phyloP scores from a whole-genome alignment of 2,329 filamentous ascomycete genomes.

The Aspergillus flavus region DNA sequence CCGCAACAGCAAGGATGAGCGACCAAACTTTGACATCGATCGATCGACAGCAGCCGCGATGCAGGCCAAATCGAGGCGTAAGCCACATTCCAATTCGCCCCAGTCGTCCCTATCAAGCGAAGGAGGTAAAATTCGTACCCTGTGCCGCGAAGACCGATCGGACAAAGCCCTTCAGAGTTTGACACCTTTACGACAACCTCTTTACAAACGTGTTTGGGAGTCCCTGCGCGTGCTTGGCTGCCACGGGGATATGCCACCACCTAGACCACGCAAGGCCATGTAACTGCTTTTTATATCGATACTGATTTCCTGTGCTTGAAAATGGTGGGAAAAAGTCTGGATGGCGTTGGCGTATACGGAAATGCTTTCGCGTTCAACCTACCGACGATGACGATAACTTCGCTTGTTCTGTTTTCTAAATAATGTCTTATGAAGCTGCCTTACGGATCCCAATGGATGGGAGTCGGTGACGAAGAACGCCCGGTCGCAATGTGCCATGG shows the following conservation, averaged over 20 bases:
- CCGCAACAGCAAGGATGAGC: constrained; percentile 26
- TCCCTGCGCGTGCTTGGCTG: constrained; percentile 30
- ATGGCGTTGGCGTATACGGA: constrained; percentile 11
- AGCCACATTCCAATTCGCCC: constrained; percentile 32
- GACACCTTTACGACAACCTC: constrained; percentile 21
- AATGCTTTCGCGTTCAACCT: not conserved
- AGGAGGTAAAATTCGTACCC: constrained; percentile 31
- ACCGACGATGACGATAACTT: not conserved
- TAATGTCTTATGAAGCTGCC: constrained; percentile 3
- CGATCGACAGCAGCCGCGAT: constrained; percentile 39
- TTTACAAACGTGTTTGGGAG: constrained; percentile 30
- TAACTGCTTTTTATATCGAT: constrained; percentile 7
- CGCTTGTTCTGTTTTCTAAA: not conserved
- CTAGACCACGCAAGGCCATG: constrained; percentile 20
- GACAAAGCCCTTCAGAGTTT: constrained; percentile 24
- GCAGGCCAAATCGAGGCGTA: constrained; percentile 38
- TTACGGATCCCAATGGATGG: not conserved
- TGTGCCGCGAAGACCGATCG: constrained; percentile 36
- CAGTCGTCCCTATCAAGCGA: constrained; percentile 26
- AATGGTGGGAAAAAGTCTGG: constrained; percentile 3
- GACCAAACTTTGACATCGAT: constrained; percentile 33
- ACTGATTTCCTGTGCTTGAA: not conserved
- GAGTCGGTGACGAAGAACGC: constrained; percentile 1
- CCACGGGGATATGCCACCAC: constrained; percentile 23
- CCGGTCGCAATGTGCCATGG: not conserved